These are phyloP conservation scores for Leucosporidium creatinivorum DNA, from an alignment of 768 basidiomycete genomes.

Conservation along the genomic window DNA sequence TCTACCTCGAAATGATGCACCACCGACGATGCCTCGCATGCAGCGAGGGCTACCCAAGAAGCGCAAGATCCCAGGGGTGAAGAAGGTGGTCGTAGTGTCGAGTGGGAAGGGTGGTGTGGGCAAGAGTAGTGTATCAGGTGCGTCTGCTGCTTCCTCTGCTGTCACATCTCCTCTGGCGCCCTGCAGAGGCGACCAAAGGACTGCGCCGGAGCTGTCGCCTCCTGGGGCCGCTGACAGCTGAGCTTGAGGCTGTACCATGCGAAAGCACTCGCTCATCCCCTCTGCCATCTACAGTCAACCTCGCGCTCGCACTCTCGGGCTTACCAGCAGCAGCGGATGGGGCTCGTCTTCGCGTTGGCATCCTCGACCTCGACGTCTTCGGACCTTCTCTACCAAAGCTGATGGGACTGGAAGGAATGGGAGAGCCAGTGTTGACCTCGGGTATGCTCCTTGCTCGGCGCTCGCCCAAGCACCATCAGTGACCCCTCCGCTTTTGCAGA, in stretches of 20 bases:
- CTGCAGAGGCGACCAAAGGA: too few relatives aligned
- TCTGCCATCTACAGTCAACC: slow-evolving; percentile 54
- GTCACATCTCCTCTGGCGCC: too few relatives aligned
- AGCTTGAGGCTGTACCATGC: not conserved
- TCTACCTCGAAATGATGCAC: slow-evolving; percentile 42
- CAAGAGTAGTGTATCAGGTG: slow-evolving; percentile 87
- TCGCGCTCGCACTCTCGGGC: slow-evolving; percentile 66
- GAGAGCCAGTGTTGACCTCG: slow-evolving; percentile 68
- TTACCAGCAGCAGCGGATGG: slow-evolving; percentile 37
- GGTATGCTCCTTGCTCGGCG: too few relatives aligned
- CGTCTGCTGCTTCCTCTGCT: slow-evolving; percentile 29
- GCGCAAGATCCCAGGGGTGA: slow-evolving; percentile 53
- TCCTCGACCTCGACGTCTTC: slow-evolving; percentile 92
- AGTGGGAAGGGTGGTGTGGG: slow-evolving; percentile 95
- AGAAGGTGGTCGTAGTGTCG: slow-evolving; percentile 72
- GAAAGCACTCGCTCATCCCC: not conserved
- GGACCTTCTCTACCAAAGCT: slow-evolving; percentile 89
- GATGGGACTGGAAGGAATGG: slow-evolving; percentile 72
- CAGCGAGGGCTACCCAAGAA: slow-evolving; percentile 44
- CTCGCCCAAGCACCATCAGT: too few relatives aligned
- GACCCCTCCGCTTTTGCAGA: too few relatives aligned
- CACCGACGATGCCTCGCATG: slow-evolving; percentile 46
- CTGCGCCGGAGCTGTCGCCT: too few relatives aligned
- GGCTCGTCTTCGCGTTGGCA: slow-evolving; percentile 59
- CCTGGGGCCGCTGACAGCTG: too few relatives aligned